A percentile compares a stretch with the other conserved stretches of the same genome.
Conservation (phyloP, 192 early-diverging fungal species). For the Mortierella antarctica region DNA sequence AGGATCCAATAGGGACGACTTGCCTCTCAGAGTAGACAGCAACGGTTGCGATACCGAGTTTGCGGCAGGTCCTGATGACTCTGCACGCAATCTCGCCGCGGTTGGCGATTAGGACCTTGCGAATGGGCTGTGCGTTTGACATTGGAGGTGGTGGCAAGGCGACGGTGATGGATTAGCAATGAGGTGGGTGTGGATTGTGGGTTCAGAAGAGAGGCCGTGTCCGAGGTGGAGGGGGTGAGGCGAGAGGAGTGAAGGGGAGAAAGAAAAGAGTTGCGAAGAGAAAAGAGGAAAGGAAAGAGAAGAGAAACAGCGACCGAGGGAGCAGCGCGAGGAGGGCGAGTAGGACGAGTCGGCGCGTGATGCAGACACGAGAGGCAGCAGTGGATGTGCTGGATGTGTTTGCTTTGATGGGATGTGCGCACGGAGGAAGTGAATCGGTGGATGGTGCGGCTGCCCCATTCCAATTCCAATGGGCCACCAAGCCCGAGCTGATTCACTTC, state of each 20-base stretch:
- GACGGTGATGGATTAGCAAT: not conserved
- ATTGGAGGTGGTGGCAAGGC: slow-evolving; percentile 4
- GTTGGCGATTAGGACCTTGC: slow-evolving; percentile 74
- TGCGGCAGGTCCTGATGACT: slow-evolving; percentile 73
- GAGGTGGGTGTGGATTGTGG: not conserved
- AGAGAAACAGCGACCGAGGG: too few species aligned
- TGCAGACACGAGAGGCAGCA: too few species aligned
- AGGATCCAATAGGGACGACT: not conserved
- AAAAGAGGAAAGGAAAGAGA: not conserved
- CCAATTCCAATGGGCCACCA: too few species aligned
- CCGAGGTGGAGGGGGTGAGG: too few species aligned
- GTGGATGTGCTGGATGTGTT: too few species aligned
- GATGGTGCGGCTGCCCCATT: too few species aligned
- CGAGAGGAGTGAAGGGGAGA: not conserved
- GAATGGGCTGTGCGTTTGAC: slow-evolving; percentile 50
- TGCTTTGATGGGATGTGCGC: too few species aligned
- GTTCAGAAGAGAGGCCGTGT: not conserved
- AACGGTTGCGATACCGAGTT: slow-evolving; percentile 72
- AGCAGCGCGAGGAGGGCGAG: too few species aligned
- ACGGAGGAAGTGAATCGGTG: too few species aligned
- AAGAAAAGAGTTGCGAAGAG: not conserved
- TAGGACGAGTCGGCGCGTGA: too few species aligned
- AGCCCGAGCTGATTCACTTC: too few species aligned
- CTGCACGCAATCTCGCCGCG: slow-evolving; percentile 85
- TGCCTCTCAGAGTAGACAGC: slow-evolving; percentile 73